Base-by-base conservation (phyloP, 1,284 basidiomycete species). In the Cryptococcus jaspeensis region DNA sequence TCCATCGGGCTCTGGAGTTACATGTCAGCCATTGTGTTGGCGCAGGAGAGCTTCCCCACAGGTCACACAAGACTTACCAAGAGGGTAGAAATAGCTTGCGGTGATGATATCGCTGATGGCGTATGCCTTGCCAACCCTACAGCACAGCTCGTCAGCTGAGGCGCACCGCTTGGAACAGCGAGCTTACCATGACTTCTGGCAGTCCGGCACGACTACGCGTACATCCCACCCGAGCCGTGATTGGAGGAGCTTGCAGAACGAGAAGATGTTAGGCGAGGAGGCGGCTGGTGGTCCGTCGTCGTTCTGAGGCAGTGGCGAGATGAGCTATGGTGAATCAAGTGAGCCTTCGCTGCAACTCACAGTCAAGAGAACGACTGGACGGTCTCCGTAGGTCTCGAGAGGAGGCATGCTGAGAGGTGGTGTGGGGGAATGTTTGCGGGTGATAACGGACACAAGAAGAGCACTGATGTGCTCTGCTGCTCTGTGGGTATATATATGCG, bases 271-370 rank as follows among this genome's bases (percentile, higher is more conserved):
- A 0, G 93, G 93, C 0, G 90, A 93, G 9, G 80, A 67, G 22
- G 68, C 68, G 44, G 84, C 80, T 4, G 90, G 89, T 16, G 92
- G 91, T 2, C 92, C 92, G 71, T 95, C 92, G 73, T 96, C 92
- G 58, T 78, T 78, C 76, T 78, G 54, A 4, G 2, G 0, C 16
- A 13, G 3, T 23, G 11, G 18, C 32, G 43, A 3, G 7, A 35
- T n/a, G 37, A 28, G 52, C 15, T 18, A 15, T 38, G 8, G 51
- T n/a, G n/a, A n/a, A n/a, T n/a, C 59, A 45, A 62, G 55, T 44
- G 16, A 32, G n/a, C 35, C 48, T 55, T n/a, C 22, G 37, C 35
- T 3, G n/a, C 22, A 5, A 50, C 72, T 62, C 50, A 75, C 74
- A 0, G 74, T 75, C 6, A 75, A 64, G 8, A 75, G 63, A 18